A percentile compares a stretch with the other conserved stretches of the same genome.
Evolutionary conservation across 164 flowering plant genomes (phyloP).

Genomic region (Vitis rotundifolia): DNA sequence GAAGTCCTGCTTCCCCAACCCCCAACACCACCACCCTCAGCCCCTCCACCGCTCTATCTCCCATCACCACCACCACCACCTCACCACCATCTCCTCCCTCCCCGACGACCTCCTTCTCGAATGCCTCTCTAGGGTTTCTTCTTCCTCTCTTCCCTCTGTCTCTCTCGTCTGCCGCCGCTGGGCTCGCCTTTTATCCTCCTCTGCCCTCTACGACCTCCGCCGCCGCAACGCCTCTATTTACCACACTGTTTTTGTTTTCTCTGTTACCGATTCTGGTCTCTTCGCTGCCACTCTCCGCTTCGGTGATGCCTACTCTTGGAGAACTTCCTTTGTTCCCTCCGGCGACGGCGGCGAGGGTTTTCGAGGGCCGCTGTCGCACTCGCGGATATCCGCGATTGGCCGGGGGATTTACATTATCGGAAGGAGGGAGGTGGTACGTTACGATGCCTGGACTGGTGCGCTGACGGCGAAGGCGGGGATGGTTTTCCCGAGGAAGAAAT

Average conservation of each 20-base stretch:
- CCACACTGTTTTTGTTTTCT: constrained; percentile 43
- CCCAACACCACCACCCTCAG: constrained; percentile 27
- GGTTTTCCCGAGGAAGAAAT: constrained; percentile 62
- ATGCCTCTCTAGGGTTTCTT: constrained; percentile 63
- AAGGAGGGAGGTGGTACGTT: constrained; percentile 36
- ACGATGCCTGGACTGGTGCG: constrained; percentile 62
- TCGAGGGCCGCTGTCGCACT: constrained; percentile 38
- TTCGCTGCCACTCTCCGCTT: constrained; percentile 37
- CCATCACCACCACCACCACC: constrained; percentile 24
- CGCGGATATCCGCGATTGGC: constrained; percentile 49
- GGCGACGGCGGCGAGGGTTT: constrained; percentile 9
- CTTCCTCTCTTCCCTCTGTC: constrained; percentile 57
- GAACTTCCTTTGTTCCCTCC: constrained; percentile 16
- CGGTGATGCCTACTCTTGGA: constrained; percentile 32
- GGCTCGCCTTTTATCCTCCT: constrained; percentile 45
- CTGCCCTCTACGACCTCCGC: constrained; percentile 57
- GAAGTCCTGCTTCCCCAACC: constrained; percentile 78
- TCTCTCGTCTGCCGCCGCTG: constrained; percentile 68
- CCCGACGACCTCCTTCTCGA: constrained; percentile 85
- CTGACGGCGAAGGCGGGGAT: constrained; percentile 37
- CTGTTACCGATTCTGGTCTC: constrained; percentile 38
- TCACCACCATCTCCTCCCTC: constrained; percentile 44
- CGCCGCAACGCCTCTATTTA: constrained; percentile 45
- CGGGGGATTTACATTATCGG: constrained; percentile 51
- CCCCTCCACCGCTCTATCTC: constrained; percentile 9